These are phyloP conservation scores for Lantana camara DNA, from an alignment of 257 asterid genomes.

Conservation along the genomic window DNA sequence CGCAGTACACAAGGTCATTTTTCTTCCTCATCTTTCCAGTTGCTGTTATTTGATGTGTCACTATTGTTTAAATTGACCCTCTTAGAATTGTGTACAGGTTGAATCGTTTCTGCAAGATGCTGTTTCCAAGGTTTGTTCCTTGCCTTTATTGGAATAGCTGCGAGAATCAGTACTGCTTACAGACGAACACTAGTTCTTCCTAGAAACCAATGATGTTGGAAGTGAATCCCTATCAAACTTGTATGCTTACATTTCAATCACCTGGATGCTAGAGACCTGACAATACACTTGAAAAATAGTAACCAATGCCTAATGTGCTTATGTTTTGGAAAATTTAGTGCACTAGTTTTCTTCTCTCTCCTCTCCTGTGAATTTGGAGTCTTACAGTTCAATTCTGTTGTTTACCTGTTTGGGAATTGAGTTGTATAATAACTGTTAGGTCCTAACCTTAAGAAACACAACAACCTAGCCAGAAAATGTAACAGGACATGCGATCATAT, in stretches of 20 bases:
- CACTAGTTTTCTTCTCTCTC: neutral
- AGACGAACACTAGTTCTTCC: conserved; percentile 18
- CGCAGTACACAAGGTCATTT: conserved; percentile 76
- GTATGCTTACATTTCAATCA: neutral
- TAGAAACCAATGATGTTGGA: conserved; percentile 5
- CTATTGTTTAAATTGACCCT: conserved; percentile 22
- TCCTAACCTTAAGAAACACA: conserved; percentile 4
- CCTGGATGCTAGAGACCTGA: conserved; percentile 7
- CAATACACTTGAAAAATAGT: conserved; percentile 3
- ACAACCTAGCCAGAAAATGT: too few relatives aligned
- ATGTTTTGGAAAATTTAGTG: neutral
- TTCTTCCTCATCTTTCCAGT: conserved; percentile 25
- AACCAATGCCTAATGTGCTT: neutral
- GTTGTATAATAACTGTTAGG: neutral
- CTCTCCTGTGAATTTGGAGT: neutral
- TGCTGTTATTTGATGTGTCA: conserved; percentile 14
- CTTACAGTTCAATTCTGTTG: conserved; percentile 6
- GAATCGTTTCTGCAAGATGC: conserved; percentile 86
- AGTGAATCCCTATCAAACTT: neutral
- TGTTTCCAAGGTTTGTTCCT: conserved; percentile 69
- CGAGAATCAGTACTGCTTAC: neutral
- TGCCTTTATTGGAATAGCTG: conserved; percentile 15
- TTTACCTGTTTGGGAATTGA: conserved; percentile 3
- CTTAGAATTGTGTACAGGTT: conserved; percentile 55
- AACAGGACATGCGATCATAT: conserved; percentile 16